These are phyloP conservation scores for Aureobasidium musti DNA, from an alignment of 2,329 filamentous ascomycete genomes.

Conservation along the genomic window DNA sequence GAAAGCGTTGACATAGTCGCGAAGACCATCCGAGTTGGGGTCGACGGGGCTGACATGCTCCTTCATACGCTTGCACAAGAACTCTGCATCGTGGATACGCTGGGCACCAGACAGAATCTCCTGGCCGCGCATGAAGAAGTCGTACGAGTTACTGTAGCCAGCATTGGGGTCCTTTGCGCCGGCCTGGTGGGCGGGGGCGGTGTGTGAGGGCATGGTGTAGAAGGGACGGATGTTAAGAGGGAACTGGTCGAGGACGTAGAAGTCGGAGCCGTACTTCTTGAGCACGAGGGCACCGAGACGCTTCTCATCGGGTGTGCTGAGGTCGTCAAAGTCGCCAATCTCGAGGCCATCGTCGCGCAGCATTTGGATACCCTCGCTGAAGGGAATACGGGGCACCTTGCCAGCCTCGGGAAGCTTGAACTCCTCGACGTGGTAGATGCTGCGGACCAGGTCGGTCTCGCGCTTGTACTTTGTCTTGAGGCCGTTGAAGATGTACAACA, in stretches of 20 bases:
- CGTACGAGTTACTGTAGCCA: slow-evolving; percentile 65
- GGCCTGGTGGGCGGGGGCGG: slow-evolving; percentile 53
- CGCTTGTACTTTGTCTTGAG: slow-evolving; percentile 66
- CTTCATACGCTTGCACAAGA: slow-evolving; percentile 60
- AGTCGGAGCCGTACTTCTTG: slow-evolving; percentile 89
- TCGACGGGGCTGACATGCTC: slow-evolving; percentile 59
- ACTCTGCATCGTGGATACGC: slow-evolving; percentile 63
- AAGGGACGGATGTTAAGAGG: slow-evolving; percentile 85
- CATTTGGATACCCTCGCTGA: slow-evolving; percentile 75
- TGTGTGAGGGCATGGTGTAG: slow-evolving; percentile 80
- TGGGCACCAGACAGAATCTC: slow-evolving; percentile 69
- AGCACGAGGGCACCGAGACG: slow-evolving; percentile 84
- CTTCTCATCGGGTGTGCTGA: slow-evolving; percentile 79
- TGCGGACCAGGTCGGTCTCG: slow-evolving; percentile 71
- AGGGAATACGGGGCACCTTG: slow-evolving; percentile 74
- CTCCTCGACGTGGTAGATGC: slow-evolving; percentile 73
- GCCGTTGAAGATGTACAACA: slow-evolving; percentile 78
- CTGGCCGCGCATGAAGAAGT: slow-evolving; percentile 71
- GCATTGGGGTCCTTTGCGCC: slow-evolving; percentile 50
- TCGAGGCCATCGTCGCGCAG: slow-evolving; percentile 76
- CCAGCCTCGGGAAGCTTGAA: slow-evolving; percentile 74
- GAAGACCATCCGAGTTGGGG: slow-evolving; percentile 60
- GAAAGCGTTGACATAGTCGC: slow-evolving; percentile 66
- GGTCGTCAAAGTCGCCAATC: slow-evolving; percentile 74
- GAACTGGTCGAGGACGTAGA: slow-evolving; percentile 97